Base-by-base conservation (phyloP, 192 early-diverging fungal genomes). In the Coemansia sp. region DNA sequence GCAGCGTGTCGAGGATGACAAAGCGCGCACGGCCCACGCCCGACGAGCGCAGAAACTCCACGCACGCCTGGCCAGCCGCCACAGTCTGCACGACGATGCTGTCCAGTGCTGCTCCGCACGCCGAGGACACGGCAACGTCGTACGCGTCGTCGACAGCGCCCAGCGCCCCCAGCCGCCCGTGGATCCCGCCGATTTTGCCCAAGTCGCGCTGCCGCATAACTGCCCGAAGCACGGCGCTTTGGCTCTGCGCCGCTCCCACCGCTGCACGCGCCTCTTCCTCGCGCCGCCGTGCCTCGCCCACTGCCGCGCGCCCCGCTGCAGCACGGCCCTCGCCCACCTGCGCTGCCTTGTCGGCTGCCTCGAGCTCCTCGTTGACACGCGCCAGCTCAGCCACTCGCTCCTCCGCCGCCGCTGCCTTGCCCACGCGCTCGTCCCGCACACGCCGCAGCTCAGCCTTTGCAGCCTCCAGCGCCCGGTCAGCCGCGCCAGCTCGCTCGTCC, bases 41-140 rank as follows among this genome's bases (percentile, higher is more conserved):
- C 69, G 93, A 88, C 65, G 86, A 85, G 67, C 92, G 92, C 42
- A 99, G 77, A 69, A 90, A 90, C 69, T 98, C 94, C 39, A 99
- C 89, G 63, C 95, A 98, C 44, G 89, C 84, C 73, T 98, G 94
- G 1, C 86, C 98, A 0, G 87, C 85, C 53, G 91, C 87, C 7
- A 98, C 96, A 2, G 88, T 89, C 44, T 96, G 95, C 31, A 97
- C 95, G 0, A 99, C 92, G 73, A 99, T 95, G 59, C 90, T 86
- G 59, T 97, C 90, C 64, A 99, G 85, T 6, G 63, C 46, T 11
- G 85, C 79, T 19, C 87, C 86, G 55, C 94, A 97, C 0, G 94
- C 91, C 3, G 95, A 98, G 3, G 95, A 96, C 17, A 98, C 89
- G 0, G 97, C 97, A 7, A 98, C 90, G 77, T 98, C 98, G 67